These are phyloP conservation scores for Ophiostoma sp. DNA, from an alignment of 2,329 filamentous ascomycete species.

Conservation along the genomic window DNA sequence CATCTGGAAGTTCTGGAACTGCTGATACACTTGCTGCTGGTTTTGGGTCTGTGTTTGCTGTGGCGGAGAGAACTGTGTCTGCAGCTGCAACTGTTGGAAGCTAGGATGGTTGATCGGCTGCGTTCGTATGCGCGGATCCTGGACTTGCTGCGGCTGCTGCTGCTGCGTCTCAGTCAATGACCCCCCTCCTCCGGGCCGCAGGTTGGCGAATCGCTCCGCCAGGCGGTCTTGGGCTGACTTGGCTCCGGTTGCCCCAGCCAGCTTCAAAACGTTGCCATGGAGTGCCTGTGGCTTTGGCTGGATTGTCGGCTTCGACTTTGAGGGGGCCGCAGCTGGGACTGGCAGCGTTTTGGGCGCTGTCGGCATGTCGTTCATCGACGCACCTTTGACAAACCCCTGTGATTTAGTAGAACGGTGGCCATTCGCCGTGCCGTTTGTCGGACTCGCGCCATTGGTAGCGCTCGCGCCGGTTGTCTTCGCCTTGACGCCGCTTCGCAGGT, in stretches of 20 bases:
- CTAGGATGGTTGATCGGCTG: conserved; percentile 43
- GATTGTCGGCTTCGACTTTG: conserved; percentile 42
- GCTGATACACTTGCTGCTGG: conserved; percentile 17
- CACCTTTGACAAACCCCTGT: background rate
- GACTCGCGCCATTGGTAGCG: background rate
- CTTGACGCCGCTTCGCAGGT: conserved; percentile 54
- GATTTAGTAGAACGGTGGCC: conserved; percentile 22
- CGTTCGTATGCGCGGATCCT: conserved; percentile 50
- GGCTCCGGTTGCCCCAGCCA: conserved; percentile 34
- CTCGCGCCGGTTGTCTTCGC: conserved; percentile 32
- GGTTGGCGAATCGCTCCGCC: conserved; percentile 51
- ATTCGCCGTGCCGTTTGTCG: conserved; percentile 11
- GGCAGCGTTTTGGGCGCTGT: background rate
- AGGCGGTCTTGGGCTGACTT: conserved; percentile 40
- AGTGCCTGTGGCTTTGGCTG: conserved; percentile 64
- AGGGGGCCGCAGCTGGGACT: background rate
- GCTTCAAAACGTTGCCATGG: conserved; percentile 53
- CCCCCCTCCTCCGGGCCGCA: conserved; percentile 37
- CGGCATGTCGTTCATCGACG: background rate
- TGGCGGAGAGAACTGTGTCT: conserved; percentile 28
- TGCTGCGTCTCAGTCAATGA: background rate
- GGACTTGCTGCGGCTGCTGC: conserved; percentile 35
- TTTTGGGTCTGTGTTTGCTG: conserved; percentile 31
- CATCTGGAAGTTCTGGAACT: conserved; percentile 21
- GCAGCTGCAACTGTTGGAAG: conserved; percentile 28